A percentile compares a stretch with the other conserved stretches of the same genome.
These are phyloP conservation scores for Trichophyton schoenleinii DNA, from an alignment of 2,329 filamentous ascomycete species.

Conservation along the genomic window DNA sequence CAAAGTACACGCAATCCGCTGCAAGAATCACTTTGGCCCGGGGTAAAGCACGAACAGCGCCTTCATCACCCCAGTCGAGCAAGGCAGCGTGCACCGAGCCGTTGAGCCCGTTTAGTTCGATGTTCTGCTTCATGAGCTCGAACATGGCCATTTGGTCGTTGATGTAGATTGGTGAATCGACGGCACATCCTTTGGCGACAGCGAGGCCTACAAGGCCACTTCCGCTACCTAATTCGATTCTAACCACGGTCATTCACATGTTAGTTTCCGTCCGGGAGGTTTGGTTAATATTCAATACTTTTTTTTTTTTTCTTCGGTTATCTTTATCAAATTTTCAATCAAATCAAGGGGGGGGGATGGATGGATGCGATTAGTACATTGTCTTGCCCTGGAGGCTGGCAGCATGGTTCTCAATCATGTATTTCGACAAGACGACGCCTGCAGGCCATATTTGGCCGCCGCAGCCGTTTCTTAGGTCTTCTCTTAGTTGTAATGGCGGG, in stretches of 20 bases:
- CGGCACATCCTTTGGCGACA: constrained; percentile 43
- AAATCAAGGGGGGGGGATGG: neutral
- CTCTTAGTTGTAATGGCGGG: constrained; percentile 60
- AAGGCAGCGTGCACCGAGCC: constrained; percentile 53
- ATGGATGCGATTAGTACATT: constrained; percentile 43
- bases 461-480: constrained; percentile 78
- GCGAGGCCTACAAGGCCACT: constrained; percentile 69
- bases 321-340: constrained; percentile 10
- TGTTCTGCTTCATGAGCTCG: constrained; percentile 73
- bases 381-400: constrained; percentile 51
- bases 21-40: constrained; percentile 75
- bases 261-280: neutral
- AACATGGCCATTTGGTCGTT: constrained; percentile 86
- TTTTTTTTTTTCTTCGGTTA: neutral
- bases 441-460: constrained; percentile 92
- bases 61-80: constrained; percentile 59
- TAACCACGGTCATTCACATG: constrained; percentile 26
- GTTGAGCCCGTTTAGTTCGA: constrained; percentile 61
- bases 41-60: constrained; percentile 29
- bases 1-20: constrained; percentile 94
- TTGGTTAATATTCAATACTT: neutral
- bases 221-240: constrained; percentile 83
- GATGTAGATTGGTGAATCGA: constrained; percentile 53
- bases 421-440: constrained; percentile 74
- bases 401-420: constrained; percentile 64